A percentile compares a stretch with the other conserved stretches of the same genome.
phyloP scores from a whole-genome alignment of 148 eudicot species.

The Hydrangea macrophylla region DNA sequence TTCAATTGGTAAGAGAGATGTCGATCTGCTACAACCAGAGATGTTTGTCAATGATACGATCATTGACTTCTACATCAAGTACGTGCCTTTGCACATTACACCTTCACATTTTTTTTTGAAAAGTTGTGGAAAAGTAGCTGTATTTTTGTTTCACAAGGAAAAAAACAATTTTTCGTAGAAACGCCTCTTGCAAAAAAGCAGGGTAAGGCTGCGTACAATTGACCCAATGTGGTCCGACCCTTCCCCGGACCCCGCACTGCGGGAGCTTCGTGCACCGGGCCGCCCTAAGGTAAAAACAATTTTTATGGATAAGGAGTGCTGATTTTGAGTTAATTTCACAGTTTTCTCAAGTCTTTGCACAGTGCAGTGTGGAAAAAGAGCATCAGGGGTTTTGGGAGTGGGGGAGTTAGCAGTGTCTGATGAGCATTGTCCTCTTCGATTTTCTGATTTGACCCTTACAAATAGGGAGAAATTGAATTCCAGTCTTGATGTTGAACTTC shows the following conservation, averaged over 20 bases:
- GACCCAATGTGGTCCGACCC: too few species aligned
- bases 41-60: constrained; percentile 86
- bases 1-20: constrained; percentile 81
- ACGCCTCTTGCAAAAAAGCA: too few species aligned
- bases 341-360: too few species aligned
- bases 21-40: constrained; percentile 80
- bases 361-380: too few species aligned
- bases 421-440: not conserved
- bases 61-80: constrained; percentile 94
- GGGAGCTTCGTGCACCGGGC: too few species aligned
- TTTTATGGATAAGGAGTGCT: not conserved
- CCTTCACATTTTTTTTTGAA: not conserved
- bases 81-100: constrained; percentile 25
- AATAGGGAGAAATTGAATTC: not conserved
- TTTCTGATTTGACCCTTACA: not conserved
- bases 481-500: not conserved
- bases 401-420: too few species aligned
- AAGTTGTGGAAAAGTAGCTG: not conserved
- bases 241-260: too few species aligned
- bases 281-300: constrained; percentile 6
- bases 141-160: not conserved
- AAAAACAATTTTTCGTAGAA: constrained; percentile 8
- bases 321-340: too few species aligned
- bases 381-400: too few species aligned
- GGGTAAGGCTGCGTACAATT: too few species aligned